Conservation (phyloP, 2,329 filamentous ascomycete genomes). For the Trichoderma endophyticum region DNA sequence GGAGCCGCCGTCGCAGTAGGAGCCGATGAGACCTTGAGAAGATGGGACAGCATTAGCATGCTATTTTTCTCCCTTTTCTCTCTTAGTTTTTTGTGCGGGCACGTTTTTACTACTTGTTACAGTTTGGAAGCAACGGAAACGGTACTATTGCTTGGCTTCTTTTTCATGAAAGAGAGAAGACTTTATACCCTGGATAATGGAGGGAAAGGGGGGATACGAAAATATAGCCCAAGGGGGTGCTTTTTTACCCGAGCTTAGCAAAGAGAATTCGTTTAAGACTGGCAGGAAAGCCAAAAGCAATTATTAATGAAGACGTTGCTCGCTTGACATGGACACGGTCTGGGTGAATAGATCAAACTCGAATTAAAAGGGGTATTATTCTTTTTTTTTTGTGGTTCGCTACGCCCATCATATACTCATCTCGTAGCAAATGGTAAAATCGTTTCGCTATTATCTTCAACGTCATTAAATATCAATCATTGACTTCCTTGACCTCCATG, state of each 20-base stretch:
- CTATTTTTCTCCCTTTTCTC: background rate
- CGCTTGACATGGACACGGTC: background rate
- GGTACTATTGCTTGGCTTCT: background rate
- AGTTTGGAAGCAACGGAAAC: background rate
- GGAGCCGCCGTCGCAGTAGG: conserved; percentile 40
- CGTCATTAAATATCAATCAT: background rate
- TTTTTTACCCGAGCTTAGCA: background rate
- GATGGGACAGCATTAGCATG: background rate
- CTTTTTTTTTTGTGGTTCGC: background rate
- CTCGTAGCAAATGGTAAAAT: background rate
- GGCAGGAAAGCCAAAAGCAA: background rate
- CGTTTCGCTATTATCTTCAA: background rate
- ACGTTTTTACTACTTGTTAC: background rate
- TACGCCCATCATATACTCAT: background rate
- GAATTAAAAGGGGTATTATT: background rate
- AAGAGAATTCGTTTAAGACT: background rate
- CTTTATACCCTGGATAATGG: background rate
- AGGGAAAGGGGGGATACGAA: background rate
- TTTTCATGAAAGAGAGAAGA: background rate
- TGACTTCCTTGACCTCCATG: background rate
- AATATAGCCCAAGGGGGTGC: background rate
- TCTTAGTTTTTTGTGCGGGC: background rate
- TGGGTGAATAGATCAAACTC: background rate
- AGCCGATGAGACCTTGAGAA: conserved; percentile 18
- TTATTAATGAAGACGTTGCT: background rate